Conservation (phyloP, 352 stramenopile species). For the Globisporangium cystogenes region DNA sequence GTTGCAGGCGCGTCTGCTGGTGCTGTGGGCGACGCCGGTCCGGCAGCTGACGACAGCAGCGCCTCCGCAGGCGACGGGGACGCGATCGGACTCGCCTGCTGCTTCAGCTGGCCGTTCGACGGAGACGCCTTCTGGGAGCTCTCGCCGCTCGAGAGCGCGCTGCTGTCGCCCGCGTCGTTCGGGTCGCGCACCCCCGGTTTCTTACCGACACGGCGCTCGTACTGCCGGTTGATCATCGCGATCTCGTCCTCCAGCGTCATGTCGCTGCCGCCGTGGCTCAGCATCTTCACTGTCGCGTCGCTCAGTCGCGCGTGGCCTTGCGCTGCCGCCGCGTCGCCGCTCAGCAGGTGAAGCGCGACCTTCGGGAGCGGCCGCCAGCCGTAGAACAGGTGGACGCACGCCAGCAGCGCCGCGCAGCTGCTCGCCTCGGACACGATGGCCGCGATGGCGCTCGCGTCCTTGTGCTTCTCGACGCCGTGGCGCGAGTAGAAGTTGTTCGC, state of each 20-base stretch:
- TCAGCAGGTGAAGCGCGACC: slow-evolving; percentile 66
- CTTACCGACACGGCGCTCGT: slow-evolving; percentile 60
- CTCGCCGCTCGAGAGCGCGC: neutral
- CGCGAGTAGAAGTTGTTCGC: slow-evolving; percentile 75
- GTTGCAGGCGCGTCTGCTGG: too few species aligned
- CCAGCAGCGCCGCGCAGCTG: slow-evolving; percentile 70
- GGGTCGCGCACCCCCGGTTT: slow-evolving; percentile 37
- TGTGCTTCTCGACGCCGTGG: slow-evolving; percentile 51
- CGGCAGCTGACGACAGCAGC: too few species aligned
- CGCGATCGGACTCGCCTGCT: neutral
- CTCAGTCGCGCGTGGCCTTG: slow-evolving; percentile 19
- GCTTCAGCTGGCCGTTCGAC: neutral
- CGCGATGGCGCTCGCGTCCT: slow-evolving; percentile 57
- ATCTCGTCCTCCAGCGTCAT: slow-evolving; percentile 71
- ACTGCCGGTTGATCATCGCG: slow-evolving; percentile 67
- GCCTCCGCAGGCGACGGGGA: neutral
- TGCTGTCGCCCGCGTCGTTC: slow-evolving; percentile 14
- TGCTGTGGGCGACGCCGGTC: too few species aligned
- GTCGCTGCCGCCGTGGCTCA: slow-evolving; percentile 27
- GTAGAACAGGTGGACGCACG: slow-evolving; percentile 76
- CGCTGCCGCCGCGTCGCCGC: slow-evolving; percentile 9
- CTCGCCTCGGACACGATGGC: slow-evolving; percentile 73
- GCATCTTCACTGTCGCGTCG: slow-evolving; percentile 29
- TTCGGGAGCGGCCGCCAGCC: slow-evolving; percentile 60
- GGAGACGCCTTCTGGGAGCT: neutral